Conservation (phyloP, 129 eudicot genomes). For the Helichrysum umbraculigerum region DNA sequence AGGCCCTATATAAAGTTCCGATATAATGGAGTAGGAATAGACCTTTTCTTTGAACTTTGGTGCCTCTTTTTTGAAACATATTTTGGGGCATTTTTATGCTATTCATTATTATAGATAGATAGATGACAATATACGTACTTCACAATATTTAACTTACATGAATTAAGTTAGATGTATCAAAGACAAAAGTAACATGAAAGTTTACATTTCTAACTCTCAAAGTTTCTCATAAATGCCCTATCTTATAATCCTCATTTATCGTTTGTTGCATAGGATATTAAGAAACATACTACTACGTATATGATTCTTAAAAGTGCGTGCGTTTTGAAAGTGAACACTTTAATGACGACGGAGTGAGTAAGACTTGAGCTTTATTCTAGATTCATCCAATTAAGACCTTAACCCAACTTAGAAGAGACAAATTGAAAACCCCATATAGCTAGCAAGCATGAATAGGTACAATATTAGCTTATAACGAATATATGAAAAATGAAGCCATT, state of each 20-base stretch:
- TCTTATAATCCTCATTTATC: neutral
- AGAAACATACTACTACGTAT: no score
- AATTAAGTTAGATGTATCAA: neutral
- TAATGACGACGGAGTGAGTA: no score
- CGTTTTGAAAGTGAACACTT: no score
- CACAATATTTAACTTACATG: neutral
- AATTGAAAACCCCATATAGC: conserved; percentile 22
- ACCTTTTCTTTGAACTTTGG: conserved; percentile 39
- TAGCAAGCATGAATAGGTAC: conserved; percentile 28
- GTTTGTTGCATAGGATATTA: neutral
- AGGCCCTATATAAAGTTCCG: conserved; percentile 38
- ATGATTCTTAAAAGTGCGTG: no score
- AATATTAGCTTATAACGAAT: conserved; percentile 24
- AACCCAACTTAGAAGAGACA: conserved; percentile 17
- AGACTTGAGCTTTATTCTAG: neutral
- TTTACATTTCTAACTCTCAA: neutral
- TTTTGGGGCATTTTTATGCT: neutral
- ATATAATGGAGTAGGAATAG: conserved; percentile 40
- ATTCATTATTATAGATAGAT: neutral
- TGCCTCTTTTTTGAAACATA: conserved; percentile 43
- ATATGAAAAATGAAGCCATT: conserved; percentile 26
- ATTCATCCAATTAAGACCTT: neutral
- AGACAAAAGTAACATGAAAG: neutral
- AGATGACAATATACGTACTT: neutral
- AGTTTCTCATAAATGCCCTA: neutral